Evolutionary conservation across 1,139 yeast genomes (phyloP).

Genomic region (Geotrichum carabidarum): DNA sequence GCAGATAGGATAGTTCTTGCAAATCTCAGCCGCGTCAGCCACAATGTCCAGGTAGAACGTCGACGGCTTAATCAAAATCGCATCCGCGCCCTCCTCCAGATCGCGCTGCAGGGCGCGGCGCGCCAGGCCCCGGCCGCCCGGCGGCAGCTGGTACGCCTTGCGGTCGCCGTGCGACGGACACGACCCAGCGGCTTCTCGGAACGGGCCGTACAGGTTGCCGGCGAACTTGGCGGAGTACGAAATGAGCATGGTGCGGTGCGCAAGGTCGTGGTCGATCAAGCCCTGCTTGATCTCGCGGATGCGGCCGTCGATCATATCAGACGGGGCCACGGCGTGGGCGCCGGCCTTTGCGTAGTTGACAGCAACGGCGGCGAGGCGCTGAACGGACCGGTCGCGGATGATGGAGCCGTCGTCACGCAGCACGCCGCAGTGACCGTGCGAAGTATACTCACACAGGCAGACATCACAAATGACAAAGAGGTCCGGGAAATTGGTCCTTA

Average conservation of each 20-base stretch:
- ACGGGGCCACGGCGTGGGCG: constrained; percentile 92
- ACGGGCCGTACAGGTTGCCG: constrained; percentile 92
- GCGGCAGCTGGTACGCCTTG: constrained; percentile 87
- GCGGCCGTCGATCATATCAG: constrained; percentile 97
- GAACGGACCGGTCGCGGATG: constrained; percentile 68
- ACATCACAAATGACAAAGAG: constrained; percentile 90
- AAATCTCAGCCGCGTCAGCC: constrained; percentile 77
- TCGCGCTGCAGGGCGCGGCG: constrained; percentile 86
- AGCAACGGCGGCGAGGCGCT: constrained; percentile 89
- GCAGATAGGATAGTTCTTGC: constrained; percentile 81
- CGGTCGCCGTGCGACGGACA: constrained; percentile 89
- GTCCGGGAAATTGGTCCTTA: constrained; percentile 65
- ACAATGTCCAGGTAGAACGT: constrained; percentile 90
- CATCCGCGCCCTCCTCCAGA: constrained; percentile 90
- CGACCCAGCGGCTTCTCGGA: constrained; percentile 95
- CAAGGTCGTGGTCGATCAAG: constrained; percentile 73
- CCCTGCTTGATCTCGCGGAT: constrained; percentile 83
- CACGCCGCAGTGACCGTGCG: constrained; percentile 96
- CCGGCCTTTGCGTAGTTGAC: constrained; percentile 95
- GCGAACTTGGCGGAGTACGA: constrained; percentile 92
- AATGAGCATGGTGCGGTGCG: constrained; percentile 84
- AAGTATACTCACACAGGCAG: constrained; percentile 92
- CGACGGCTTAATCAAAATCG: constrained; percentile 93
- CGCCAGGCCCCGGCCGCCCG: constrained; percentile 90
- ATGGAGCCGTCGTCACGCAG: constrained; percentile 80